Conservation (phyloP, 176 grass and related monocot genomes). For the Zizania latifolia region DNA sequence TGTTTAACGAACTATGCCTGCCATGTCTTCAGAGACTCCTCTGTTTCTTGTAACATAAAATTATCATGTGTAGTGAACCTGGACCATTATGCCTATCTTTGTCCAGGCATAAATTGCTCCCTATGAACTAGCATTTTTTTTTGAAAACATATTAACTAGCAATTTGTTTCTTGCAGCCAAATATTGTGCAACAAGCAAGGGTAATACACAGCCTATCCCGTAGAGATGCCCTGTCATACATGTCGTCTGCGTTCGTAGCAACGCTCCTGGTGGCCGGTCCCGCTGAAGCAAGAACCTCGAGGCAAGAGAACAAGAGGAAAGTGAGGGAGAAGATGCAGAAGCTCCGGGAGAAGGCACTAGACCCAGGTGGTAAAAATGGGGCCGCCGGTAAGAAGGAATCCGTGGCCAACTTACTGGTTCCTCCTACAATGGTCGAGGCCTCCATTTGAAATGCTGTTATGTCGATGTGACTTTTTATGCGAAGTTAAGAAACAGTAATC, state of each 20-base stretch:
- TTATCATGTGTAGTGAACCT: neutral
- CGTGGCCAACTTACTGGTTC: slow-evolving; percentile 25
- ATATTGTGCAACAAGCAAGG: slow-evolving; percentile 9
- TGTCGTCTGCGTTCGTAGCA: slow-evolving; percentile 34
- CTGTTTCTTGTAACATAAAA: no score
- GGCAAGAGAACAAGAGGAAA: slow-evolving; percentile 63
- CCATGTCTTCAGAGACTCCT: neutral
- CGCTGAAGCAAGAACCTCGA: slow-evolving; percentile 41
- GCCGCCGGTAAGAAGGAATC: slow-evolving; percentile 5
- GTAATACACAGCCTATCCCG: slow-evolving; percentile 27
- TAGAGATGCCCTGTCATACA: slow-evolving; percentile 53
- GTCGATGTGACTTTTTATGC: neutral
- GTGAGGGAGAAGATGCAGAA: slow-evolving; percentile 64
- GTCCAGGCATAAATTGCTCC: neutral
- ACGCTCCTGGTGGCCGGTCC: slow-evolving; percentile 19
- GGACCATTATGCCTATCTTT: neutral
- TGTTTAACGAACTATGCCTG: neutral
- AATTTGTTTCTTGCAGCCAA: slow-evolving; percentile 13
- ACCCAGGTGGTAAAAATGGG: slow-evolving; percentile 15
- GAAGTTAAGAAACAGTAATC: neutral
- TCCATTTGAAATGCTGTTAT: neutral
- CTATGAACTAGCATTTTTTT: neutral
- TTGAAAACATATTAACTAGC: neutral
- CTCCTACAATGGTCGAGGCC: slow-evolving; percentile 29
- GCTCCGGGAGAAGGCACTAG: slow-evolving; percentile 52